These are phyloP conservation scores for Epichloe festucae DNA, from an alignment of 2,329 filamentous ascomycete species.

Conservation along the genomic window DNA sequence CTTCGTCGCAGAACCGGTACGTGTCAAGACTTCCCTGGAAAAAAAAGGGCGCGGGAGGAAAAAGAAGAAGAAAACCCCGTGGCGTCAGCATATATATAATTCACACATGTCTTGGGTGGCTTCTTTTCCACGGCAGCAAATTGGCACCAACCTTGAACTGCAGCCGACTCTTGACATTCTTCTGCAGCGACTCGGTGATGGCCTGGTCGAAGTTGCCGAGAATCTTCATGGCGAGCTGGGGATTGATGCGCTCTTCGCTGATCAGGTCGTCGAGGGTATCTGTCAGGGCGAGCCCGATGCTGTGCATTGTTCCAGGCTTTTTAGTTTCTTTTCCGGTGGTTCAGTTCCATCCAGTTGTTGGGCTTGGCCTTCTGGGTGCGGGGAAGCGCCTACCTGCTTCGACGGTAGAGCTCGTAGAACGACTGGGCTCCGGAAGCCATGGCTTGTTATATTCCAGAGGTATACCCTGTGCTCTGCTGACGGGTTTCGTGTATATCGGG, in stretches of 20 bases:
- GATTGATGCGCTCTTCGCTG: constrained; percentile 87
- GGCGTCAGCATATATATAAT: not conserved
- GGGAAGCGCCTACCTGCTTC: constrained; percentile 66
- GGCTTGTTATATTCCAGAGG: constrained; percentile 3
- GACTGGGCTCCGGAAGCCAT: constrained; percentile 42
- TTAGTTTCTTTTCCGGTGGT: not conserved
- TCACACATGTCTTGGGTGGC: not conserved
- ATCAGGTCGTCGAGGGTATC: constrained; percentile 97
- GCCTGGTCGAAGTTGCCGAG: constrained; percentile 89
- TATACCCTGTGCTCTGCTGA: not conserved
- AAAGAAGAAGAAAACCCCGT: too few species aligned
- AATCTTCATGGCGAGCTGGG: constrained; percentile 97
- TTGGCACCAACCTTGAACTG: constrained; percentile 73
- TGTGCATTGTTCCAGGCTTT: constrained; percentile 28
- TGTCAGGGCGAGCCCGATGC: constrained; percentile 84
- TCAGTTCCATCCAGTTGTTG: not conserved
- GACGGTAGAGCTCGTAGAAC: constrained; percentile 92
- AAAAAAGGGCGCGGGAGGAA: not conserved
- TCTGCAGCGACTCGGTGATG: constrained; percentile 80
- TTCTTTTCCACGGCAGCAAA: not conserved
- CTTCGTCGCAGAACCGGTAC: constrained; percentile 98
- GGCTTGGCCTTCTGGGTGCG: not conserved
- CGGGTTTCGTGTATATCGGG: not conserved
- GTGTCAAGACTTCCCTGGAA: constrained; percentile 85
- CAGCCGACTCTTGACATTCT: constrained; percentile 81